Evolutionary conservation across 2,329 filamentous ascomycete genomes (phyloP).

Genomic region (Cadophora sp.): DNA sequence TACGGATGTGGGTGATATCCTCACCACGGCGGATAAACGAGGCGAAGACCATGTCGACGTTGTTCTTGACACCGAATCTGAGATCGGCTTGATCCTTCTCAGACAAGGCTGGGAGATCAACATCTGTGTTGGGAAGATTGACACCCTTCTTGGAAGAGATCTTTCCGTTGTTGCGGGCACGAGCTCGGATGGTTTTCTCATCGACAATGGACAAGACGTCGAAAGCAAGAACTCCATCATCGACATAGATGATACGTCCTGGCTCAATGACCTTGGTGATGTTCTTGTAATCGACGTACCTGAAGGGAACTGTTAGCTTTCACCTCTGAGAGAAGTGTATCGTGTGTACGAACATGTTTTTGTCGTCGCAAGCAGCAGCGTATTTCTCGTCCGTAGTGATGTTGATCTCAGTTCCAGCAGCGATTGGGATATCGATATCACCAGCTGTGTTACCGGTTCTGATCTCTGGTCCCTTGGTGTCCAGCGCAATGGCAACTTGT

Average conservation of each 20-base stretch:
- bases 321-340: too few relatives aligned
- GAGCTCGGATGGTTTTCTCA: constrained; percentile 85
- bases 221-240: constrained; percentile 97
- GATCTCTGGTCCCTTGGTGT: constrained; percentile 85
- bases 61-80: constrained; percentile 96
- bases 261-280: constrained; percentile 96
- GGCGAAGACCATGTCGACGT: constrained; percentile 98
- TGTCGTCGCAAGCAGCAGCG: constrained; percentile 79
- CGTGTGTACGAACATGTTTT: constrained; percentile 96
- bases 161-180: constrained; percentile 95
- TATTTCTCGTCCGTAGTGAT: constrained; percentile 97
- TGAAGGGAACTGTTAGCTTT: constrained; percentile 46
- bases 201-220: constrained; percentile 89
- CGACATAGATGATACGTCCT: constrained; percentile 95
- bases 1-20: constrained; percentile 92
- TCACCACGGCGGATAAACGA: constrained; percentile 96
- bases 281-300: constrained; percentile 99
- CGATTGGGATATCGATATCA: constrained; percentile 81
- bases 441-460: constrained; percentile 77
- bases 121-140: constrained; percentile 98
- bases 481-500: constrained; percentile 92
- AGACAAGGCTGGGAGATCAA: constrained; percentile 94
- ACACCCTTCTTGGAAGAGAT: constrained; percentile 99
- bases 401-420: constrained; percentile 84
- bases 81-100: constrained; percentile 98